Conservation (phyloP, 2,329 filamentous ascomycete genomes). For the Eutypa lata region DNA sequence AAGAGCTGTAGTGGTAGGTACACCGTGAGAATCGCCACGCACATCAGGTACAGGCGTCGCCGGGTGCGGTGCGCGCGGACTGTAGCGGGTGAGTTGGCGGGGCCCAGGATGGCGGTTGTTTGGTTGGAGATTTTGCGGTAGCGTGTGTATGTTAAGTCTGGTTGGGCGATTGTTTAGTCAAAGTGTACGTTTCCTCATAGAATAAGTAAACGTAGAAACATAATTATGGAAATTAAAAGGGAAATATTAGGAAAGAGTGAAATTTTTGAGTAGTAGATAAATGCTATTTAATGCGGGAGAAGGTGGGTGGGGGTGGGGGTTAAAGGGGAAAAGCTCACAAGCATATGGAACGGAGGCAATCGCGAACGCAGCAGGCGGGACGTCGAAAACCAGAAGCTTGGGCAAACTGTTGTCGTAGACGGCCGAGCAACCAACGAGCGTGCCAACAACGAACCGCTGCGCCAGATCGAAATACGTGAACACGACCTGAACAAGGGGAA, state of each 20-base stretch:
- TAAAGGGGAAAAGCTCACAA: conserved; percentile 33
- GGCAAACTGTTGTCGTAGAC: conserved; percentile 44
- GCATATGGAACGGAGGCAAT: conserved; percentile 44
- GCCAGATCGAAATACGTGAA: conserved; percentile 46
- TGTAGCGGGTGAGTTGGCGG: conserved; percentile 35
- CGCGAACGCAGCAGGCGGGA: conserved; percentile 43
- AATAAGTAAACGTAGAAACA: not conserved
- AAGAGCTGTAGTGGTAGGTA: conserved; percentile 48
- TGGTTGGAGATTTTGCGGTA: conserved; percentile 44
- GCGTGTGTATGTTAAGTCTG: conserved; percentile 41
- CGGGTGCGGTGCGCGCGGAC: conserved; percentile 45
- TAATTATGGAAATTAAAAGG: not conserved
- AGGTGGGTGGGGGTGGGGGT: not conserved
- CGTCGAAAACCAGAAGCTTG: conserved; percentile 44
- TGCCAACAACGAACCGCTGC: conserved; percentile 47
- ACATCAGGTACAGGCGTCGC: conserved; percentile 54
- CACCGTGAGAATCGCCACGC: conserved; percentile 47
- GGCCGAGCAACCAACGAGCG: conserved; percentile 48
- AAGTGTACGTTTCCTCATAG: not conserved
- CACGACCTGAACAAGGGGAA: conserved; percentile 47
- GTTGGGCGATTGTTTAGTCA: conserved; percentile 2
- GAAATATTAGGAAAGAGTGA: too few relatives aligned
- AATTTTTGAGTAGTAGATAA: too few relatives aligned
- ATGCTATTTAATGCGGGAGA: too few relatives aligned
- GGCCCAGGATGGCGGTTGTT: conserved; percentile 37